Evolutionary conservation across 257 asterid genomes (phyloP).

Genomic region (Eustoma russellianum): DNA sequence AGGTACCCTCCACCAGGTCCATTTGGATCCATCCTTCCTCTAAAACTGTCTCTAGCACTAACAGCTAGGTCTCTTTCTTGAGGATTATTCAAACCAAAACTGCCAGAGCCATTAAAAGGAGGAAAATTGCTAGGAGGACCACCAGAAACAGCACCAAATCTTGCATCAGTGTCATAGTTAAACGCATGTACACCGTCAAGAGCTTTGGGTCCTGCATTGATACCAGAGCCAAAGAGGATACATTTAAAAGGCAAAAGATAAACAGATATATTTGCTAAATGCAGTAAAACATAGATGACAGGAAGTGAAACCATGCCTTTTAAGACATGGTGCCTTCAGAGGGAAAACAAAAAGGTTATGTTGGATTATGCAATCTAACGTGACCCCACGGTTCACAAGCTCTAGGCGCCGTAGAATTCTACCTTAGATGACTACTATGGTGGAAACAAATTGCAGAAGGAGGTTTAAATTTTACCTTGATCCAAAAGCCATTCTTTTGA

Average conservation of each 20-base stretch:
- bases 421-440: not conserved
- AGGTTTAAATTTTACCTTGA: conserved; percentile 40
- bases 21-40: conserved; percentile 19
- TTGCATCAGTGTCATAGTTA: conserved; percentile 33
- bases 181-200: conserved; percentile 36
- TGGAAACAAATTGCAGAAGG: not conserved
- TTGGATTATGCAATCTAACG: too few relatives aligned
- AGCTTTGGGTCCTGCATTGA: conserved; percentile 30
- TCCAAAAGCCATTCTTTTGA: conserved; percentile 36
- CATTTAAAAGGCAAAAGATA: not conserved
- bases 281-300: not conserved
- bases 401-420: too few relatives aligned
- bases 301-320: not conserved
- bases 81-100: conserved; percentile 8
- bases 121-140: conserved; percentile 45
- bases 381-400: too few relatives aligned
- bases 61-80: conserved; percentile 18
- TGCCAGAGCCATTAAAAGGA: conserved; percentile 35
- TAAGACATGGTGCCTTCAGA: too few relatives aligned
- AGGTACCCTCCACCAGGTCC: conserved; percentile 44
- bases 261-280: not conserved
- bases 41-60: conserved; percentile 7
- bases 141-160: conserved; percentile 29
- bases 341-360: too few relatives aligned
- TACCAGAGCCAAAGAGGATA: conserved; percentile 8